Evolutionary conservation across 768 basidiomycete genomes (phyloP), one percentile per base, ranked within the genome.

Genomic region (Leccinum pellstonianum): DNA sequence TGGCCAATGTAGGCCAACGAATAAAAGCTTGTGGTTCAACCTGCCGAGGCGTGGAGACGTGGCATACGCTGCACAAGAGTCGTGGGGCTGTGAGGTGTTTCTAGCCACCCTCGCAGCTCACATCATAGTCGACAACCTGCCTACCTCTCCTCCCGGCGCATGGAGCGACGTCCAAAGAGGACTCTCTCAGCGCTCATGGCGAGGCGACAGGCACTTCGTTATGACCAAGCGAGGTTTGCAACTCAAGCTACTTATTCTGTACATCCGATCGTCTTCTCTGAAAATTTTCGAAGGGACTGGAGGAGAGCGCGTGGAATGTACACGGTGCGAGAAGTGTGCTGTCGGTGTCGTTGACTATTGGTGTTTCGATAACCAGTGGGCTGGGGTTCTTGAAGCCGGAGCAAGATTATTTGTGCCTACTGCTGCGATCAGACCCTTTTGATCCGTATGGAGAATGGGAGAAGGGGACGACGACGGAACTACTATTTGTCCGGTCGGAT

Each of bases 171-270:
- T 17, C 37, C 37, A 38, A 38, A 38, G 35, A 6, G 35, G 35
- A 15, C 35, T 17, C 15, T 38, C 37, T 17, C 37, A 38, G 15
- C 60, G 55, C 11, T 57, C 38, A 12, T 64, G 71, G 72, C 68
- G 64, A 52, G 71, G 71, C 6, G 71, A 72, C 58, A 60, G 54
- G 46, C 57, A 72, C 52, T 71, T 73, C n/a, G 41, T 67, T 46
- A 67, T 74, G 73, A 74, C 71, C 7, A 74, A 72, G 51, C 69
- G 71, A 41, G 71, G 73, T 17, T 51, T 72, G 25, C 67, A 74
- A 21, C 56, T 72, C 27, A 68, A 64, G 23, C 35, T 74, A 2
- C 61, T 72, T 27, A 23, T 69, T 1, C 46, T 71, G n/a, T 48
- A 65, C 12, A 51, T 74, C 11, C 68, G 64, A 3, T 70, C 64